These are phyloP conservation scores for Aspergillus carbonarius DNA, from an alignment of 2,329 filamentous ascomycete genomes.

Conservation along the genomic window DNA sequence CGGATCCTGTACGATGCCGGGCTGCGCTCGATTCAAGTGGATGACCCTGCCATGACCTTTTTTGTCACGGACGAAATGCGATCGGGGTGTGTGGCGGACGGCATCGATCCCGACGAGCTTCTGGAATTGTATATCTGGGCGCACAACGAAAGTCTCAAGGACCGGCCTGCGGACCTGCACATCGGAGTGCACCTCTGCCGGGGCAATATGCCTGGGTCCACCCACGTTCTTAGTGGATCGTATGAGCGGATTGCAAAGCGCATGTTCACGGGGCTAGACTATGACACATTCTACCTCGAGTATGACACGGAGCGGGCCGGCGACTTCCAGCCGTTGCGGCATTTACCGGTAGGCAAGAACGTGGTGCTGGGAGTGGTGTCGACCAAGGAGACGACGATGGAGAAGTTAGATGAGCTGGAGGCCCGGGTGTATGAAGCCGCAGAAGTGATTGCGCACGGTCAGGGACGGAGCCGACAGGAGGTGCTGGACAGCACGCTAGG, in stretches of 20 bases:
- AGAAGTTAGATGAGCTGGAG: conserved; percentile 59
- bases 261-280: conserved; percentile 58
- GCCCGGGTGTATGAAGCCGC: conserved; percentile 57
- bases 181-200: conserved; percentile 70
- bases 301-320: conserved; percentile 62
- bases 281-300: conserved; percentile 64
- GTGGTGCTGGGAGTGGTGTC: conserved; percentile 61
- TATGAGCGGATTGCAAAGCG: conserved; percentile 64
- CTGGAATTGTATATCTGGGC: conserved; percentile 69
- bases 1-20: conserved; percentile 58
- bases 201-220: conserved; percentile 59
- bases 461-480: conserved; percentile 59
- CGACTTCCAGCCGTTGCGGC: conserved; percentile 60
- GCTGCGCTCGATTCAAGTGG: conserved; percentile 60
- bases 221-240: conserved; percentile 54
- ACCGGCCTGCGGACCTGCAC: conserved; percentile 65
- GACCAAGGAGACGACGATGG: conserved; percentile 58
- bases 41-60: conserved; percentile 55
- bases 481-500: conserved; percentile 60
- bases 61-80: conserved; percentile 57
- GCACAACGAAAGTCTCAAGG: conserved; percentile 66
- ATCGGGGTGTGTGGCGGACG: background rate
- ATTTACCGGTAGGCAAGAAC: conserved; percentile 57
- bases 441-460: conserved; percentile 64
- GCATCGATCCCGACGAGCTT: conserved; percentile 62